A percentile compares a stretch with the other conserved stretches of the same genome.
These are phyloP conservation scores for Taxawa tesnikishii DNA, from an alignment of 2,329 filamentous ascomycete species.

Conservation along the genomic window DNA sequence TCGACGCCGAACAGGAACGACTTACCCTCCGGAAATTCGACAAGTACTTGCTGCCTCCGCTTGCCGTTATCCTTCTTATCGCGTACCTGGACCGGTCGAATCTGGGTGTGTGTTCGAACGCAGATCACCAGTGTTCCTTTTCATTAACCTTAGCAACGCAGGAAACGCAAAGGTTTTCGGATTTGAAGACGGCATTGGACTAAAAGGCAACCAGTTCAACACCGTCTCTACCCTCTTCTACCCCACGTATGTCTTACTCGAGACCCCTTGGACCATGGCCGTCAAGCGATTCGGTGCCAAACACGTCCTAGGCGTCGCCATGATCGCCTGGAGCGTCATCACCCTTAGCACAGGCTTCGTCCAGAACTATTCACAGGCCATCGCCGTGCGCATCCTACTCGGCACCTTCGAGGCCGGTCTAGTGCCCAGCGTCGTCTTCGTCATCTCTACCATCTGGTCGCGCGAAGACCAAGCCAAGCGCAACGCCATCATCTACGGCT, in stretches of 20 bases:
- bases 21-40: conserved; percentile 10
- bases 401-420: conserved; percentile 17
- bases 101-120: conserved; percentile 2
- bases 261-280: conserved; percentile 11
- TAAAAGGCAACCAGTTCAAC: conserved; percentile 12
- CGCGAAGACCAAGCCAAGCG: conserved; percentile 15
- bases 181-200: conserved; percentile 10
- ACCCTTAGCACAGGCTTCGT: conserved; percentile 20
- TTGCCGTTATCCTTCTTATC: conserved; percentile 9
- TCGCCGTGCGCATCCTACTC: conserved; percentile 17
- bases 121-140: not conserved
- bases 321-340: conserved; percentile 14
- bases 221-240: conserved; percentile 11
- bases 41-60: conserved; percentile 9
- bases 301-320: conserved; percentile 10
- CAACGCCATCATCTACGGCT: conserved; percentile 15
- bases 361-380: conserved; percentile 16
- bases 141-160: not conserved
- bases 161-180: conserved; percentile 12
- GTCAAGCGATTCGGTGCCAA: conserved; percentile 15
- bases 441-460: conserved; percentile 18
- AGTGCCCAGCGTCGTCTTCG: conserved; percentile 14
- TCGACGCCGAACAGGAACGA: conserved; percentile 7
- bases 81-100: conserved; percentile 11
- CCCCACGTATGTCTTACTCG: conserved; percentile 11